Evolutionary conservation across 2,329 filamentous ascomycete genomes (phyloP).

Genomic region (Verruconis gallopava): DNA sequence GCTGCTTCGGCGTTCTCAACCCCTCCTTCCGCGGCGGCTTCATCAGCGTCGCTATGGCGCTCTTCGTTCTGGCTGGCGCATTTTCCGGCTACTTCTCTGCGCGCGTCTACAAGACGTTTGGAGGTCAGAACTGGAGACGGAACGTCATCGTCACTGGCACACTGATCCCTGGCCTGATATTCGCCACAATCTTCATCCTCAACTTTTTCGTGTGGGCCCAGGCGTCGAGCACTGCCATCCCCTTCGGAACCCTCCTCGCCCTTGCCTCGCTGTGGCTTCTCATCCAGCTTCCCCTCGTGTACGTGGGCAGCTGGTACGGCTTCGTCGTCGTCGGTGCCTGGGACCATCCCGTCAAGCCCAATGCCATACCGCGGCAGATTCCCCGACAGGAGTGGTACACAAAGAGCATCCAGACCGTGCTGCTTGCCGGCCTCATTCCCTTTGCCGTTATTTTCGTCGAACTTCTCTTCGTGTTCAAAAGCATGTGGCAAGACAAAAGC

Average conservation of each 20-base stretch:
- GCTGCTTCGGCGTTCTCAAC: constrained; percentile 66
- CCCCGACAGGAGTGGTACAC: constrained; percentile 67
- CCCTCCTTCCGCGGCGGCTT: constrained; percentile 85
- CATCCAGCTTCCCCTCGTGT: constrained; percentile 75
- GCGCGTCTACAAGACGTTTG: constrained; percentile 71
- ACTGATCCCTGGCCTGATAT: constrained; percentile 67
- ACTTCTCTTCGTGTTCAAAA: constrained; percentile 75
- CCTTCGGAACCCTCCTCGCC: constrained; percentile 63
- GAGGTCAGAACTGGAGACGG: constrained; percentile 58
- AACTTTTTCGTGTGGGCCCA: constrained; percentile 88
- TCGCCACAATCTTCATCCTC: constrained; percentile 61
- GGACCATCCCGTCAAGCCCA: constrained; percentile 73
- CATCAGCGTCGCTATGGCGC: constrained; percentile 66
- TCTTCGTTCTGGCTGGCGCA: constrained; percentile 71
- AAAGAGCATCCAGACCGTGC: constrained; percentile 47
- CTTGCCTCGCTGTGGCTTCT: constrained; percentile 70
- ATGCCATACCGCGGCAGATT: constrained; percentile 56
- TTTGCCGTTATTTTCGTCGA: constrained; percentile 86
- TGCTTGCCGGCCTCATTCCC: constrained; percentile 65
- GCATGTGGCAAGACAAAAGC: constrained; percentile 79
- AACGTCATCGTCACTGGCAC: constrained; percentile 64
- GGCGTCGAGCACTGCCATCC: constrained; percentile 75
- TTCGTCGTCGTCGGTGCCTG: constrained; percentile 55
- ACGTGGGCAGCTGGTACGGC: constrained; percentile 66
- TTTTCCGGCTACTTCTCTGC: constrained; percentile 84